Percentiles rank a stretch among this genome's conserved stretches.
Evolutionary conservation across 352 stramenopile species (phyloP).

Genomic region (Elongisporangium undulatum): DNA sequence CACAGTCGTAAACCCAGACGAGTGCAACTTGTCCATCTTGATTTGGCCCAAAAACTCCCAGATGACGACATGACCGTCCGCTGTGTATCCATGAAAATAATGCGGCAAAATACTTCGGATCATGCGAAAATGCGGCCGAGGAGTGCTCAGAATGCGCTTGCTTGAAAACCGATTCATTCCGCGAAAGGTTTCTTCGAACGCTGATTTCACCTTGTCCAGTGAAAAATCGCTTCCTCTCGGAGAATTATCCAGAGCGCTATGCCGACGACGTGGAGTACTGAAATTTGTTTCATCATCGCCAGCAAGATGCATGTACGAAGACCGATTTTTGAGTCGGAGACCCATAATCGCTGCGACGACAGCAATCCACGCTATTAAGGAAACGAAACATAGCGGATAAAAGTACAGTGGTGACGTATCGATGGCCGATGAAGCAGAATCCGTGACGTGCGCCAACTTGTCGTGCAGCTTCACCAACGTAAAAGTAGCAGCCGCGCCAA

Average conservation of each 20-base stretch:
- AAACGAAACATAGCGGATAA: constrained; percentile 76
- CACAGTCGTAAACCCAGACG: constrained; percentile 62
- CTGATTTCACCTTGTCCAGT: constrained; percentile 57
- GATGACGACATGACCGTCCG: constrained; percentile 57
- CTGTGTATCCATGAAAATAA: constrained; percentile 74
- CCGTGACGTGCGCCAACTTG: constrained; percentile 29
- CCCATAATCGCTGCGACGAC: constrained; percentile 64
- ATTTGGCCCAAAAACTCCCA: constrained; percentile 79
- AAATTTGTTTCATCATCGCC: constrained; percentile 43
- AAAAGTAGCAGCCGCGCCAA: constrained; percentile 49
- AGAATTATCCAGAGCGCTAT: constrained; percentile 19
- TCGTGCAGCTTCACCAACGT: constrained; percentile 39
- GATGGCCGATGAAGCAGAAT: neutral
- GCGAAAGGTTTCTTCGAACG: constrained; percentile 69
- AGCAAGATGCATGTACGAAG: constrained; percentile 63
- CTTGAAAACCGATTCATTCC: constrained; percentile 33
- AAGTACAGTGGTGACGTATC: constrained; percentile 45
- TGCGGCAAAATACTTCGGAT: constrained; percentile 71
- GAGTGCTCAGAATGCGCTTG: constrained; percentile 43
- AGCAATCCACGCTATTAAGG: constrained; percentile 62
- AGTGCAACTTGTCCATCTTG: constrained; percentile 68
- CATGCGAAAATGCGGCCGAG: constrained; percentile 65
- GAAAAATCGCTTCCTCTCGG: constrained; percentile 13
- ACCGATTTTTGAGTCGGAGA: constrained; percentile 50
- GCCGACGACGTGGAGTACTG: constrained; percentile 11